Percentiles rank a stretch among this genome's conserved stretches.
Evolutionary conservation across 805 yeast species (phyloP).

Genomic region (Aciculoconidium aculeatum): DNA sequence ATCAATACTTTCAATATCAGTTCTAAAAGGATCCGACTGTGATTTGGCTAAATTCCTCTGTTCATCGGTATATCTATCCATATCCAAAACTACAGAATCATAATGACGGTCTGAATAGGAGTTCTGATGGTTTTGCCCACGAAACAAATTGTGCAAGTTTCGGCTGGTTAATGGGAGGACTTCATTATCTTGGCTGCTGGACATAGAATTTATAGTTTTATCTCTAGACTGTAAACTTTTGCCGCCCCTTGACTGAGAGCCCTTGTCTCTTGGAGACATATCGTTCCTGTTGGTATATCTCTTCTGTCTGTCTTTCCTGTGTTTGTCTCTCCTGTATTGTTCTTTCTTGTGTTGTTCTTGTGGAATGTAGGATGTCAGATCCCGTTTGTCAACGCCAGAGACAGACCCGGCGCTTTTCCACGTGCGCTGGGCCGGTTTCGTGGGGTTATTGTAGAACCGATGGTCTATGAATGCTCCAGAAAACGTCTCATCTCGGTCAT

Average conservation of each 20-base stretch:
- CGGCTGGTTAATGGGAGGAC: constrained; percentile 32
- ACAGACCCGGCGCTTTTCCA: too few species aligned
- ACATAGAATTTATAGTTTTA: too few species aligned
- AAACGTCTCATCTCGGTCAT: constrained; percentile 1
- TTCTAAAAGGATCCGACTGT: constrained; percentile 9
- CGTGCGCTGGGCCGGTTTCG: too few species aligned
- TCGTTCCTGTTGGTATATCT: constrained; percentile 1
- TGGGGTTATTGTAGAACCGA: constrained; percentile 17
- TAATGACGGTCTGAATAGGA: constrained; percentile 10
- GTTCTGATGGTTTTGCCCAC: constrained; percentile 10
- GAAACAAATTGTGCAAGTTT: constrained; percentile 29
- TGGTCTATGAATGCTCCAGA: constrained; percentile 27
- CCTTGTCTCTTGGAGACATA: constrained; percentile 2
- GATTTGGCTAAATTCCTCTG: constrained; percentile 17
- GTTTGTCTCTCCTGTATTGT: too few species aligned
- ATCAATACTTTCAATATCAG: constrained; percentile 12
- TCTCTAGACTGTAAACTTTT: too few species aligned
- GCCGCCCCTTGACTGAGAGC: constrained; percentile 4
- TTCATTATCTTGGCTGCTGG: constrained; percentile 3
- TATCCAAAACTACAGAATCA: constrained; percentile 30
- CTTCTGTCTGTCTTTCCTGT: too few species aligned
- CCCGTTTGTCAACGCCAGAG: neutral
- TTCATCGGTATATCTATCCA: constrained; percentile 33
- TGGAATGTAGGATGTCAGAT: too few species aligned
- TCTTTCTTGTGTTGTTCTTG: too few species aligned